A percentile compares a stretch with the other conserved stretches of the same genome.
phyloP scores from a whole-genome alignment of 495 filamentous ascomycete species.

The Trichocladium uniseriatum region DNA sequence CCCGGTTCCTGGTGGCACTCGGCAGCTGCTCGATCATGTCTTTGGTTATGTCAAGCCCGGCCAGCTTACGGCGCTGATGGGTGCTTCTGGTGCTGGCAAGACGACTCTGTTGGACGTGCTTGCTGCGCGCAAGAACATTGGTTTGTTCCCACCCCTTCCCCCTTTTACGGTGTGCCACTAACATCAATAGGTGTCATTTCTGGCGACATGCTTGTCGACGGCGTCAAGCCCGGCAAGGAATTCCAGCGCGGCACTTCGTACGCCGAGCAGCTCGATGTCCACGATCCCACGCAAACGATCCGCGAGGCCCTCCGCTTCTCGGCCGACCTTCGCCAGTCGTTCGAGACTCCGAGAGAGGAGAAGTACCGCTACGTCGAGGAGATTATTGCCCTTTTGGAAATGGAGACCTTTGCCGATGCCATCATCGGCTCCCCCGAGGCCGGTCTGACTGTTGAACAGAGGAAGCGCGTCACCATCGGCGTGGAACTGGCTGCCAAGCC shows the following conservation, averaged over 20 bases:
- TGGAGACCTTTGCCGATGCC: conserved; percentile 75
- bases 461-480: conserved; percentile 85
- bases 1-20: conserved; percentile 56
- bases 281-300: conserved; percentile 68
- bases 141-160: no score
- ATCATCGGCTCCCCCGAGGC: conserved; percentile 68
- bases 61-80: conserved; percentile 73
- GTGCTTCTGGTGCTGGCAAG: conserved; percentile 78
- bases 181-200: conserved; percentile 62
- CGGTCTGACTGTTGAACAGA: conserved; percentile 83
- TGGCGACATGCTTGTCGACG: conserved; percentile 70
- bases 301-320: conserved; percentile 80
- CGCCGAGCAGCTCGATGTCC: conserved; percentile 76
- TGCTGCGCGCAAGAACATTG: conserved; percentile 67
- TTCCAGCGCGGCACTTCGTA: conserved; percentile 78
- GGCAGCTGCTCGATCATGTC: conserved; percentile 59
- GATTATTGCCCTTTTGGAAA: conserved; percentile 69
- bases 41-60: conserved; percentile 75
- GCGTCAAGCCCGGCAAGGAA: conserved; percentile 50
- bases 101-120: conserved; percentile 76
- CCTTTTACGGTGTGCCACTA: no score
- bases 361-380: conserved; percentile 80
- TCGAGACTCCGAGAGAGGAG: conserved; percentile 54
- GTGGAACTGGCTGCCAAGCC: conserved; percentile 84
- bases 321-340: conserved; percentile 70